Base-by-base conservation (phyloP, 305 asterid species). In the Ajuga reptans region DNA sequence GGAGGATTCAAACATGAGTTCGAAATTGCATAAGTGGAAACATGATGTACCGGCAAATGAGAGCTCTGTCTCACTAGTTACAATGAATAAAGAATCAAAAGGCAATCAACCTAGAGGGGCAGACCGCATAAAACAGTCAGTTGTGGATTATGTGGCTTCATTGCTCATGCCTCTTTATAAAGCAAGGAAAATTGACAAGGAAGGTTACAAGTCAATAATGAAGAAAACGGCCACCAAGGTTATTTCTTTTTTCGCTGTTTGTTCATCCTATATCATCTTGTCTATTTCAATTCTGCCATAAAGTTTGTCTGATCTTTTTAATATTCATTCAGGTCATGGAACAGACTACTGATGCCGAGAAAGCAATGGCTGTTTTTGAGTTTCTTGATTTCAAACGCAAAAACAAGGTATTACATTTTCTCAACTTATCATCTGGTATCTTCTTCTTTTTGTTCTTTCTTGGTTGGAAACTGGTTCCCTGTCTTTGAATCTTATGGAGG, bases 211-310 rank as follows among this genome's bases (percentile, higher is more conserved):
- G 85, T 79, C 89, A 54, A 91, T 94, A 66, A 94, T 94, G 99
- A 94, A 94, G 88, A 94, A 90, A 91, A 85, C 98, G 43, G 99
- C 98, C 49, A 87, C 96, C 73, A 91, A 91, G 99, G 99, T 94
- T 62, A 16, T 68, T 72, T 70, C 72, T 64, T 74, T 71, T 42
- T 39, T 47, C 71, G 29, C 77, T 55, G 59, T 53, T 68, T 61
- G 17, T 37, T 41, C 64, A 45, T 45, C 33, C 52, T 1, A 56
- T n/a, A 52, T 12, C 63, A 15, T 6, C 14, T 46, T 12, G 6
- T 72, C 14, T 59, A 33, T 62, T 76, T 65, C 43, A 15, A 14
- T 31, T 72, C 53, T 71, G 67, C 72, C 57, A 37, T 45, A 17
- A 37, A 34, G 14, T 64, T 29, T 60, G 56, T 60, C 64, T 54